phyloP scores from a whole-genome alignment of 2,329 filamentous ascomycete genomes.

The Aspergillus ustus region DNA sequence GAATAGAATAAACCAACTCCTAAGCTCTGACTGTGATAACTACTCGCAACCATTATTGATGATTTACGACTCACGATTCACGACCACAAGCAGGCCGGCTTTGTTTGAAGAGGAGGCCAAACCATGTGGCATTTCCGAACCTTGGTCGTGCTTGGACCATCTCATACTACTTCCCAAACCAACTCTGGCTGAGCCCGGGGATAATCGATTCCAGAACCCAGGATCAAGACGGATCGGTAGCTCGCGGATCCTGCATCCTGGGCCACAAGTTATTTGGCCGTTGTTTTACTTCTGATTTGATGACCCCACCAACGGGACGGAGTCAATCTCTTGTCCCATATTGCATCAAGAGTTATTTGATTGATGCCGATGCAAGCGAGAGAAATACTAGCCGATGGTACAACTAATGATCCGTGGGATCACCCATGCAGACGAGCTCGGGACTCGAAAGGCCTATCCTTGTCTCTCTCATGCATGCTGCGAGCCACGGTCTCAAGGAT shows the following conservation, averaged over 20 bases:
- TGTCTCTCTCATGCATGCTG: neutral
- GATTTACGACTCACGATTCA: no score
- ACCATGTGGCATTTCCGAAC: constrained; percentile 23
- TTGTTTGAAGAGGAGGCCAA: neutral
- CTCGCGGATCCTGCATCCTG: constrained; percentile 6
- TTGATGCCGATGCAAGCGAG: constrained; percentile 15
- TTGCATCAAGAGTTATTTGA: constrained; percentile 2
- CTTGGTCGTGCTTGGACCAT: neutral
- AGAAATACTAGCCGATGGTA: constrained; percentile 1
- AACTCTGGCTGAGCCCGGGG: neutral
- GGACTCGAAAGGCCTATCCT: neutral
- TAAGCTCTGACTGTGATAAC: neutral
- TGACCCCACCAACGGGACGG: neutral
- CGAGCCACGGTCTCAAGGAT: neutral
- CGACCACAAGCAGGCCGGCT: neutral
- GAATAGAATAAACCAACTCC: neutral
- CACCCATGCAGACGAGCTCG: neutral
- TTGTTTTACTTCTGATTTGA: constrained; percentile 8
- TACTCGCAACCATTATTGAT: neutral
- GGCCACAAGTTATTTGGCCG: neutral
- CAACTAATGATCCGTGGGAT: neutral
- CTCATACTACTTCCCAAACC: constrained; percentile 1
- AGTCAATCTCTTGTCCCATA: constrained; percentile 4
- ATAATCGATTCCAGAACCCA: constrained; percentile 1
- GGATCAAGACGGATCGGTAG: constrained; percentile 7